These are phyloP conservation scores for Wickerhamiella australiensis DNA, from an alignment of 805 yeast genomes.

Conservation along the genomic window DNA sequence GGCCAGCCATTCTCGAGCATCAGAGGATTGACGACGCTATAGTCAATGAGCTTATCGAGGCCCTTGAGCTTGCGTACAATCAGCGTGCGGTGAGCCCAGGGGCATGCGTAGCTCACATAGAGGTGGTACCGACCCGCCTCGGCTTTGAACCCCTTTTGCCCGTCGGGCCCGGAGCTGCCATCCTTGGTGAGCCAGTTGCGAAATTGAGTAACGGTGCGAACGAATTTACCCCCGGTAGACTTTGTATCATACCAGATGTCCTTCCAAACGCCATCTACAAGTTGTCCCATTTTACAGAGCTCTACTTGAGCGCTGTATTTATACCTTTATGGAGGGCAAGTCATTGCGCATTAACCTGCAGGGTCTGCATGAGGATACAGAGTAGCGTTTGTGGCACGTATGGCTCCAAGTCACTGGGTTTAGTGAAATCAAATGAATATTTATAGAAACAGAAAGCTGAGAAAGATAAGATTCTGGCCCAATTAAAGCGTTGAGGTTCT, in stretches of 20 bases:
- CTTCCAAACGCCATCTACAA: constrained; percentile 24
- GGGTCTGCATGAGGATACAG: not conserved
- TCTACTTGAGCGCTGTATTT: not conserved
- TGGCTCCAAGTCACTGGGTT: no score
- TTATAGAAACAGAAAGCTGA: no score
- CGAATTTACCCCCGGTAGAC: constrained; percentile 22
- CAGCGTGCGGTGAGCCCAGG: constrained; percentile 88
- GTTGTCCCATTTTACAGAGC: constrained; percentile 19
- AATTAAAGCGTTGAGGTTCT: no score
- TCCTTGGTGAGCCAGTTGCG: constrained; percentile 20
- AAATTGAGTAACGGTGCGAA: constrained; percentile 20
- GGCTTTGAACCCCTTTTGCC: constrained; percentile 40
- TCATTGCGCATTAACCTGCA: not conserved
- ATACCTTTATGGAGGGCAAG: no score
- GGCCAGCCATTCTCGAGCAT: constrained; percentile 87
- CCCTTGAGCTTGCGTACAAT: constrained; percentile 69
- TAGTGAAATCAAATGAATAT: no score
- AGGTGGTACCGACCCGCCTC: constrained; percentile 76
- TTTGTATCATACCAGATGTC: constrained; percentile 25
- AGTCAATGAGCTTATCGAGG: constrained; percentile 34
- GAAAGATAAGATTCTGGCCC: no score
- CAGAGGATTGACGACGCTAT: constrained; percentile 80
- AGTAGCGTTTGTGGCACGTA: no score
- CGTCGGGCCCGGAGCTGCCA: constrained; percentile 14
- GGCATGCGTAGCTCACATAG: constrained; percentile 82